Evolutionary conservation across 2,329 filamentous ascomycete species (phyloP), one percentile per base, ranked within the genome.

Genomic region (Exophiala spinifera): DNA sequence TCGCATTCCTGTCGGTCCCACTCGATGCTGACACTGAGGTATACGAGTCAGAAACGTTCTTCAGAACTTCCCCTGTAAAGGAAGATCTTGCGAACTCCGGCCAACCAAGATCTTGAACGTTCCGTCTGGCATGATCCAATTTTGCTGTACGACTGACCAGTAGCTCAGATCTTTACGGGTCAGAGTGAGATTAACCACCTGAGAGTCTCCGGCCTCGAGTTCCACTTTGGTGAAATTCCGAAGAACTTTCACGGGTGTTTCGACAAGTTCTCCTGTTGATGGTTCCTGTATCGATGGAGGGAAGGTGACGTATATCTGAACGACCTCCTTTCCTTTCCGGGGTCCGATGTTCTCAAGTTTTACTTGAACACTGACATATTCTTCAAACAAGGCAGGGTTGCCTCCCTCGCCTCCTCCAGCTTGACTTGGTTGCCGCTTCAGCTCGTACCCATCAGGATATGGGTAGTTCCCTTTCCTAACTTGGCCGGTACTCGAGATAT

Each of bases 141-240:
- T 88, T 72, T 89, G 86, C 37, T 72, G 67, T 4, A 73, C 69
- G 0, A 82, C 79, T 65, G 87, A 85, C 87, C 87, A 90, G 43
- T 88, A 85, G 61, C 86, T 89, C 51, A 90, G 53, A 65, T 90
- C 87, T 63, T 85, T 81, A 53, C 87, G 78, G 5, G 79, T 87
- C 52, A 90, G 62, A 0, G 74, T 71, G 62, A 90, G 76, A 17
- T 76, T 74, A 0, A 89, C 78, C 0, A 70, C 76, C 53, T 70
- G 69, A 3, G 69, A 77, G 65, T 83, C 74, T 0, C 81, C 83
- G 0, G 78, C 74, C 3, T 76, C 72, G 14, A 90, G 69, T 21
- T 72, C 68, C 2, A 88, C 73, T 74, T 91, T 90, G 59, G 86
- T 84, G 65, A 91, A 91, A 25, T 86, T 86, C 13, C 88, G 80